Conservation (phyloP, 177 flowering plant species). For the Telopea speciosissima region DNA sequence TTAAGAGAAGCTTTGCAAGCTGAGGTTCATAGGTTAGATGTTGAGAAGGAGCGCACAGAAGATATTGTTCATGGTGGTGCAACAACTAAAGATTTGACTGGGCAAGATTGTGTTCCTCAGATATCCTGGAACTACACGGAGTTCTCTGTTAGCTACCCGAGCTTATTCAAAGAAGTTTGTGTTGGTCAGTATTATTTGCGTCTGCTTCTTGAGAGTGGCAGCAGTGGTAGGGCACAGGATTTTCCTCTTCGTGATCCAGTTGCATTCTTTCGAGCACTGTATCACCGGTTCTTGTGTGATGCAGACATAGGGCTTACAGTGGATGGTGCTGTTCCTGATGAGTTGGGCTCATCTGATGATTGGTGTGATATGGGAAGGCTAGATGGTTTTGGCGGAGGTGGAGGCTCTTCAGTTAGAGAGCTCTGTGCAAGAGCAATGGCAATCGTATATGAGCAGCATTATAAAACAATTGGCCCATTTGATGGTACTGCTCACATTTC, state of each 20-base stretch:
- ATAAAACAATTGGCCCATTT: conserved; percentile 77
- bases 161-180: conserved; percentile 96
- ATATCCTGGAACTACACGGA: conserved; percentile 95
- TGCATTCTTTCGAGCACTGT: conserved; percentile 91
- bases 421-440: conserved; percentile 99
- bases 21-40: conserved; percentile 87
- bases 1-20: conserved; percentile 80
- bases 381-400: conserved; percentile 99
- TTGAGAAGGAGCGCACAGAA: conserved; percentile 92
- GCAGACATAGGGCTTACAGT: conserved; percentile 95
- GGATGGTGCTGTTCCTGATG: conserved; percentile 96
- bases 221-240: conserved; percentile 77
- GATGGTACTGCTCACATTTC: conserved; percentile 96
- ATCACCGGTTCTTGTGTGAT: conserved; percentile 94
- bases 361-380: conserved; percentile 99
- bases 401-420: conserved; percentile 93
- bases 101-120: conserved; percentile 59
- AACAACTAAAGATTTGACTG: conserved; percentile 34
- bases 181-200: conserved; percentile 97
- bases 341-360: conserved; percentile 93
- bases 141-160: conserved; percentile 74
- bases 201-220: conserved; percentile 88
- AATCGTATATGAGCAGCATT: conserved; percentile 93
- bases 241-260: conserved; percentile 96
- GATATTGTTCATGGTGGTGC: conserved; percentile 77